phyloP scores from a whole-genome alignment of 208 protist species.

The Herpetomonas muscarum region DNA sequence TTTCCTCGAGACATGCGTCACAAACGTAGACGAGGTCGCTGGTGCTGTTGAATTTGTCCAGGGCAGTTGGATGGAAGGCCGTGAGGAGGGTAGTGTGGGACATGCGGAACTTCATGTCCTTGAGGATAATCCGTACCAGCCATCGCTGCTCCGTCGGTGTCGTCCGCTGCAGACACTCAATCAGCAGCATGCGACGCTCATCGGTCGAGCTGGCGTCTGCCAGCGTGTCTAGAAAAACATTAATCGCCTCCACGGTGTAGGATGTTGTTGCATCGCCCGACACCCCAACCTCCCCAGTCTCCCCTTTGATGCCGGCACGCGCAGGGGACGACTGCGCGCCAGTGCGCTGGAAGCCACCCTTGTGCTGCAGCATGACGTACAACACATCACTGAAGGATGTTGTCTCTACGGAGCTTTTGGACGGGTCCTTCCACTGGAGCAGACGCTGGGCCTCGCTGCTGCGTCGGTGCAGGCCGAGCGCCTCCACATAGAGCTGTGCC shows the following conservation, averaged over 20 bases:
- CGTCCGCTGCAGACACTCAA: slow-evolving; percentile 21
- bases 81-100: slow-evolving; percentile 34
- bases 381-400: slow-evolving; percentile 51
- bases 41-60: slow-evolving; percentile 39
- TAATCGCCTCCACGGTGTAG: slow-evolving; percentile 35
- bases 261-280: not conserved
- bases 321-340: not conserved
- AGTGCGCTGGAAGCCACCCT: slow-evolving; percentile 19
- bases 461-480: slow-evolving; percentile 24
- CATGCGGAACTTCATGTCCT: slow-evolving; percentile 48
- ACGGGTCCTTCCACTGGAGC: slow-evolving; percentile 47
- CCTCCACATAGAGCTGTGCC: slow-evolving; percentile 51
- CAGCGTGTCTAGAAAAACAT: slow-evolving; percentile 28
- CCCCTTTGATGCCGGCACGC: not conserved
- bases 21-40: slow-evolving; percentile 45
- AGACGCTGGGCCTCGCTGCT: slow-evolving; percentile 32
- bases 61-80: slow-evolving; percentile 47
- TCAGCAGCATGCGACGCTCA: slow-evolving; percentile 23
- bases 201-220: not conserved
- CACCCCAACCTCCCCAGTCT: not conserved
- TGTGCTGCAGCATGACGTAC: slow-evolving; percentile 25
- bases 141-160: slow-evolving; percentile 59
- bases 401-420: slow-evolving; percentile 14
- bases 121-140: slow-evolving; percentile 64
- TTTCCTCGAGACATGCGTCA: slow-evolving; percentile 32